Evolutionary conservation across 202 grass and related monocot genomes (phyloP).

Genomic region (Dendrocalamus latiflorus): DNA sequence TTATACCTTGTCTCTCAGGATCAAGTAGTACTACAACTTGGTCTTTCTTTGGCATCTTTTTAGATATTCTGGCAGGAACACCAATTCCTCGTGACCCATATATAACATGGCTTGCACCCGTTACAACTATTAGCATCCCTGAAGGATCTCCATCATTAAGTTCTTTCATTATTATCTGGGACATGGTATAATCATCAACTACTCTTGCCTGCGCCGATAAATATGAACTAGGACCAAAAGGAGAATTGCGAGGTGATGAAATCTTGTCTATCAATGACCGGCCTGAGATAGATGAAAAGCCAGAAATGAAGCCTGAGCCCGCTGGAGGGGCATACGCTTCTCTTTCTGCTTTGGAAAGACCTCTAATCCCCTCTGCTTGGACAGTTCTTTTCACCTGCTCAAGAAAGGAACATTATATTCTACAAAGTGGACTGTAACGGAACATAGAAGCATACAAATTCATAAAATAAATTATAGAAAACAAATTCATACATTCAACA

Average conservation of each 20-base stretch:
- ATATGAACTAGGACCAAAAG: conserved; percentile 81
- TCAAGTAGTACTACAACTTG: conserved; percentile 91
- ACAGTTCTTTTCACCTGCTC: conserved; percentile 85
- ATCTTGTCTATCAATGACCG: conserved; percentile 84
- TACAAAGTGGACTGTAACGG: not conserved
- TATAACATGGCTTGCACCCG: conserved; percentile 93
- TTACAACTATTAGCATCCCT: conserved; percentile 84
- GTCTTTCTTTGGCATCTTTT: conserved; percentile 90
- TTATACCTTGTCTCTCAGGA: conserved; percentile 95
- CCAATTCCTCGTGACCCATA: conserved; percentile 80
- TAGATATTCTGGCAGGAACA: conserved; percentile 93
- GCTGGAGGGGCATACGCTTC: conserved; percentile 78
- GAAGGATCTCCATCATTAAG: conserved; percentile 54
- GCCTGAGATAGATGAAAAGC: conserved; percentile 81
- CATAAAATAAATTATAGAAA: not conserved
- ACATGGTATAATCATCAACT: conserved; percentile 95
- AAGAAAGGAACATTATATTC: conserved; percentile 26
- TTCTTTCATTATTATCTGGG: conserved; percentile 77
- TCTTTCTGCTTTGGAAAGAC: conserved; percentile 74
- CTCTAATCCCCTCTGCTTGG: conserved; percentile 80
- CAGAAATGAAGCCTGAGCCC: conserved; percentile 95
- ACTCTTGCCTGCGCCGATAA: conserved; percentile 94
- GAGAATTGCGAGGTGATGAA: conserved; percentile 45
- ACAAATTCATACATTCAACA: conserved; percentile 8
- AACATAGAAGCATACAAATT: not conserved